Conservation (phyloP, 805 yeast species). For the Wickerhamiella alocasiicola region DNA sequence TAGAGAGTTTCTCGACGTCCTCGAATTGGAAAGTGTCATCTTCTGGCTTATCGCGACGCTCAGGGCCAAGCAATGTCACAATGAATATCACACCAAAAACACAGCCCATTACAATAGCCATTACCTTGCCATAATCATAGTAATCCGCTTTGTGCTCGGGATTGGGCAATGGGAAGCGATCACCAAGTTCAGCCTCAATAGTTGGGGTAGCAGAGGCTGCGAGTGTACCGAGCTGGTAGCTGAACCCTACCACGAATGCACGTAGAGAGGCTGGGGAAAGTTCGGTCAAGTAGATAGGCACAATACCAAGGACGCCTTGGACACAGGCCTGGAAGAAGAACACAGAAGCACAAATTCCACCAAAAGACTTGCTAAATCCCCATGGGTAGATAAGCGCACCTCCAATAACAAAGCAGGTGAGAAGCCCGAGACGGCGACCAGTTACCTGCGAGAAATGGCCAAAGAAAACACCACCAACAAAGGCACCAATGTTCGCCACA, state of each 20-base stretch:
- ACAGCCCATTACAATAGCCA: constrained; percentile 57
- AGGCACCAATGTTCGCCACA: constrained; percentile 56
- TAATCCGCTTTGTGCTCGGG: constrained; percentile 25
- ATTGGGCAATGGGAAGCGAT: constrained; percentile 40
- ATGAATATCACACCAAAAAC: constrained; percentile 43
- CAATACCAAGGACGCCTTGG: constrained; percentile 65
- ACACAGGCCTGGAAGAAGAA: constrained; percentile 55
- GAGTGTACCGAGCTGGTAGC: constrained; percentile 62
- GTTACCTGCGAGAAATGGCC: constrained; percentile 45
- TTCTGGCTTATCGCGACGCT: constrained; percentile 21
- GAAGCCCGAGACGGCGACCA: constrained; percentile 50
- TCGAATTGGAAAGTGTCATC: background rate
- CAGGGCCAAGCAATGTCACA: constrained; percentile 46
- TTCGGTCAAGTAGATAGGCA: constrained; percentile 55
- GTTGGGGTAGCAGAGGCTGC: constrained; percentile 62
- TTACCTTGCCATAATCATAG: constrained; percentile 53
- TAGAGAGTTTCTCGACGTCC: background rate
- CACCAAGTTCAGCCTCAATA: constrained; percentile 53
- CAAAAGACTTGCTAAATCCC: constrained; percentile 35
- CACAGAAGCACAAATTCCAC: constrained; percentile 44
- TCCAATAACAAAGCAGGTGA: constrained; percentile 39
- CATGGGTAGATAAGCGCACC: constrained; percentile 54
- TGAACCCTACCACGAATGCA: constrained; percentile 47
- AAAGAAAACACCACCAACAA: constrained; percentile 47
- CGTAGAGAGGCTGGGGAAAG: constrained; percentile 53